Percentiles rank a stretch among this genome's conserved stretches.
Evolutionary conservation across 768 basidiomycete species (phyloP).

Genomic region (Trametes gibbosa): DNA sequence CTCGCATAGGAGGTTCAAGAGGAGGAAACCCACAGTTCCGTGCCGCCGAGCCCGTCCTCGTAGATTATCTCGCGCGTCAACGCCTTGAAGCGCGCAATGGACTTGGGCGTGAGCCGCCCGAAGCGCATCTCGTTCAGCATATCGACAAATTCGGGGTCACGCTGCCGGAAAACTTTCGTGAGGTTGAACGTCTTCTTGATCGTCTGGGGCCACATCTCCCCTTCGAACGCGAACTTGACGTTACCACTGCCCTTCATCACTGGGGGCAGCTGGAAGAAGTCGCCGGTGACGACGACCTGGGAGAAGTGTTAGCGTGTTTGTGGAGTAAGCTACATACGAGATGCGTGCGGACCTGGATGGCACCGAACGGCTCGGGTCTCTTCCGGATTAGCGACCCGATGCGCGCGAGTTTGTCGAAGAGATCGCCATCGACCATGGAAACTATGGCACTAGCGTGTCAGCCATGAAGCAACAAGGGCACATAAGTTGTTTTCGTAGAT

Average conservation of each 20-base stretch:
- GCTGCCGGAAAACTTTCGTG: constrained; percentile 93
- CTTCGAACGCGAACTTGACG: constrained; percentile 93
- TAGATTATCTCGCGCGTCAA: constrained; percentile 73
- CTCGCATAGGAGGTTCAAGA: neutral
- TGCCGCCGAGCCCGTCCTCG: constrained; percentile 80
- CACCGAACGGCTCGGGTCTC: constrained; percentile 78
- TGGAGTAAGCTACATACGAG: neutral
- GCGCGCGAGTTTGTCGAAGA: constrained; percentile 85
- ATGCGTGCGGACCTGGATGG: constrained; percentile 67
- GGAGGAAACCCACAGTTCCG: constrained; percentile 71
- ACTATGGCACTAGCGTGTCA: constrained; percentile 46
- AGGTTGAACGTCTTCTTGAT: constrained; percentile 87
- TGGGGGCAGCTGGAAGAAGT: constrained; percentile 98
- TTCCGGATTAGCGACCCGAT: constrained; percentile 68
- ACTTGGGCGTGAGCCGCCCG: constrained; percentile 61
- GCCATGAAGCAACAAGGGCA: no score
- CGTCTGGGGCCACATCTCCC: constrained; percentile 67
- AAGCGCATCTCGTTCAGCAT: constrained; percentile 99
- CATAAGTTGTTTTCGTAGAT: neutral
- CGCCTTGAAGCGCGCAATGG: constrained; percentile 66
- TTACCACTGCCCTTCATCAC: constrained; percentile 58
- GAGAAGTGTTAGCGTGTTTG: neutral
- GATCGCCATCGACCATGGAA: constrained; percentile 93
- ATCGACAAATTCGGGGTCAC: constrained; percentile 75
- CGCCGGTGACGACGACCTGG: constrained; percentile 89